Percentiles rank a stretch among this genome's conserved stretches.
Conservation (phyloP, 2,329 filamentous ascomycete species). For the Ceratocystiopsis minuta region DNA sequence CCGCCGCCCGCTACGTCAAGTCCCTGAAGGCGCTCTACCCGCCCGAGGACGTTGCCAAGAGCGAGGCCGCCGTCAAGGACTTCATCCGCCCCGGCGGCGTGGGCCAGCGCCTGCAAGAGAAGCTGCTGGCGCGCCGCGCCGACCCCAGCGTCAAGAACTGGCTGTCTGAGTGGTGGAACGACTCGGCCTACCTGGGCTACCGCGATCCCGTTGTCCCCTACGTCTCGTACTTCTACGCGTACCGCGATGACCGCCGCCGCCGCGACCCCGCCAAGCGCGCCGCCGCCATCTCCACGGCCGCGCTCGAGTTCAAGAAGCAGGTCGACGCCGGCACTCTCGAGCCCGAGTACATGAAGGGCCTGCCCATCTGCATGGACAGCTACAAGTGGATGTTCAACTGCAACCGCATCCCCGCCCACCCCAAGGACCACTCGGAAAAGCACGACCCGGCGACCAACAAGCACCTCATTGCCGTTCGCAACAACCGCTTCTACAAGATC, state of each 20-base stretch:
- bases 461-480: slow-evolving; percentile 77
- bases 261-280: slow-evolving; percentile 83
- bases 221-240: slow-evolving; percentile 98
- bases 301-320: slow-evolving; percentile 84
- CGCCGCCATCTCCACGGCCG: slow-evolving; percentile 70
- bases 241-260: slow-evolving; percentile 78
- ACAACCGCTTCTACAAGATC: slow-evolving; percentile 97
- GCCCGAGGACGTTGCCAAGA: slow-evolving; percentile 47
- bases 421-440: slow-evolving; percentile 69
- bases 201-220: slow-evolving; percentile 93
- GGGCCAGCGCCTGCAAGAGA: slow-evolving; percentile 72
- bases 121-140: slow-evolving; percentile 60
- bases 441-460: slow-evolving; percentile 53
- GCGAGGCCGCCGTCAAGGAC: slow-evolving; percentile 68
- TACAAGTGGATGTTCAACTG: slow-evolving; percentile 99
- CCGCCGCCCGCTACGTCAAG: slow-evolving; percentile 62
- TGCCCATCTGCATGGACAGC: slow-evolving; percentile 95
- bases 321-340: slow-evolving; percentile 71
- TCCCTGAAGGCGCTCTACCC: slow-evolving; percentile 59
- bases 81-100: slow-evolving; percentile 77
- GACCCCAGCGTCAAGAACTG: slow-evolving; percentile 78
- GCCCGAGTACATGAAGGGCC: slow-evolving; percentile 96
- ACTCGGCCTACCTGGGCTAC: slow-evolving; percentile 79
- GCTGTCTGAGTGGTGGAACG: slow-evolving; percentile 97
- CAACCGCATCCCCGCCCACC: slow-evolving; percentile 66